Conservation (phyloP, 176 grass and related monocot genomes). For the Ananas comosus region DNA sequence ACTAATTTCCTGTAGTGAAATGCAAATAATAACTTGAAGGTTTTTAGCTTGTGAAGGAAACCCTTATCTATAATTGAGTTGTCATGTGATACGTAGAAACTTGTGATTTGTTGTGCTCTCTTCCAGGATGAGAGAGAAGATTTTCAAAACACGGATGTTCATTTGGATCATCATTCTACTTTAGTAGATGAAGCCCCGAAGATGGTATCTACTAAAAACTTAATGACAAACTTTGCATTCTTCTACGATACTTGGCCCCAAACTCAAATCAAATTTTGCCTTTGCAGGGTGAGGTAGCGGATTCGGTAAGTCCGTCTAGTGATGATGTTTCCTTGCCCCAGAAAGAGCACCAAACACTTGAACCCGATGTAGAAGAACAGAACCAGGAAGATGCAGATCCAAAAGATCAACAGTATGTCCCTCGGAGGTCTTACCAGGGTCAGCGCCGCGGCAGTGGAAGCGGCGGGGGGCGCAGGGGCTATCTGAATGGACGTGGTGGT, state of each 20-base stretch:
- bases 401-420: conserved; percentile 39
- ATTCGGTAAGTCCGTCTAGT: conserved; percentile 3
- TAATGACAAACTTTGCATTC: background rate
- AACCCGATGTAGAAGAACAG: conserved; percentile 33
- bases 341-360: conserved; percentile 39
- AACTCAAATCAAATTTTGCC: background rate
- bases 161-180: conserved; percentile 23
- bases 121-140: conserved; percentile 32
- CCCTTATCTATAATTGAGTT: too few species aligned
- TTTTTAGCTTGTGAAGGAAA: background rate
- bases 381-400: conserved; percentile 27
- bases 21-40: background rate
- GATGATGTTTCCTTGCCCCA: conserved; percentile 27
- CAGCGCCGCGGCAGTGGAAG: background rate
- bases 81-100: background rate
- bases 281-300: conserved; percentile 38
- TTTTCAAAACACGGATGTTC: conserved; percentile 21
- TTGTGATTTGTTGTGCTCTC: conserved; percentile 10
- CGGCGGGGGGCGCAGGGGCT: conserved; percentile 26
- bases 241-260: background rate
- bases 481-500: conserved; percentile 40
- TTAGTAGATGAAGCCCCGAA: conserved; percentile 16
- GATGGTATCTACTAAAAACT: conserved; percentile 18
- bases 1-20: background rate
- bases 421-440: conserved; percentile 31